Conservation (phyloP, 495 filamentous ascomycete genomes). For the Xylaria sp. region DNA sequence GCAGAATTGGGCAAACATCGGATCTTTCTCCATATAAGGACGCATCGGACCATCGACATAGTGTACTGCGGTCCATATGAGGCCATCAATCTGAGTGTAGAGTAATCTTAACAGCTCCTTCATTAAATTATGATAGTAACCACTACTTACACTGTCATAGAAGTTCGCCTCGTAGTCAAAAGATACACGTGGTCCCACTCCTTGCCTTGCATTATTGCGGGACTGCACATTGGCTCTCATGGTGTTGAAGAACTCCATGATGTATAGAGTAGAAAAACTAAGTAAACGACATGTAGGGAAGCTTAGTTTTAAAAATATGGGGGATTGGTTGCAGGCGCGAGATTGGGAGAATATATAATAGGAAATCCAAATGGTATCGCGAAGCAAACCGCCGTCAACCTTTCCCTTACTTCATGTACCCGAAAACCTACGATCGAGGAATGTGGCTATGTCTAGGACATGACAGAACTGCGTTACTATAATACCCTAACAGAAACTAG, state of each 20-base stretch:
- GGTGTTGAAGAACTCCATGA: not conserved
- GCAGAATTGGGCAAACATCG: conserved; percentile 2
- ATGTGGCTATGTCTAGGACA: not conserved
- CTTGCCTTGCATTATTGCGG: not conserved
- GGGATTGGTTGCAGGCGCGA: not conserved
- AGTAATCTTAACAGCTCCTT: not conserved
- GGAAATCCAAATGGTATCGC: not conserved
- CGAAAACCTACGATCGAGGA: not conserved
- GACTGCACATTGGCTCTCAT: not conserved
- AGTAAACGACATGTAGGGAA: not conserved
- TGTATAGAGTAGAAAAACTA: not conserved
- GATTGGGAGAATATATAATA: not conserved
- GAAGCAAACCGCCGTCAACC: not conserved
- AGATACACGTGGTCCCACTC: not conserved
- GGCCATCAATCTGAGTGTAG: not conserved
- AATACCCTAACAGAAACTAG: not conserved
- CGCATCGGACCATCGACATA: conserved; percentile 3
- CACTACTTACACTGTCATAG: not conserved
- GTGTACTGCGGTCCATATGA: not conserved
- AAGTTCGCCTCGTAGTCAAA: not conserved
- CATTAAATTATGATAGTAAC: too few relatives aligned
- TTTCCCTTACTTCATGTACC: not conserved
- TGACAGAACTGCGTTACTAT: not conserved
- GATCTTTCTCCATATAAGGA: conserved; percentile 7
- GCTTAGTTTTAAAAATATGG: not conserved